Evolutionary conservation across 345 rosid genomes (phyloP), one percentile per base, ranked within the genome.

Genomic region (Brassica rapa): DNA sequence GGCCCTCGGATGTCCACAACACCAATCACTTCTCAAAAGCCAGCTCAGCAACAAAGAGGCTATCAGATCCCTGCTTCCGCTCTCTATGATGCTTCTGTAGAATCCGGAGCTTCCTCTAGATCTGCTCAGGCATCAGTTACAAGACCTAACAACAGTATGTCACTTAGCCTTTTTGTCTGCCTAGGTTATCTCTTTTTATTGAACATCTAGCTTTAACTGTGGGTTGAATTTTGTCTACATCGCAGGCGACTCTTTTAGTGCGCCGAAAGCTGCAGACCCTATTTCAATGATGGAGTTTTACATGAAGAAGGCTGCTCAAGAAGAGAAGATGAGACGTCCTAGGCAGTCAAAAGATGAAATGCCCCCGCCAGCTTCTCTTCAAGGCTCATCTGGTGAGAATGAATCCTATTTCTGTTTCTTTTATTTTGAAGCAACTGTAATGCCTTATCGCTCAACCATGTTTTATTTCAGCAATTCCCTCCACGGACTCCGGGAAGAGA

Each of bases 261-360:
- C 77, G 4, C 71, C 81, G 15, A 30, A 74, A 43, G 82, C 83
- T 83, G 68, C 97, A 49, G 99, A 96, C 85, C 96, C 99, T 77
- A 77, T 96, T 61, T 94, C 96, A 62, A 96, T 91, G 97, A 93
- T 96, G 99, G 99, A 96, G 83, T 96, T 88, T 77, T 96, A 91
- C 87, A 77, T 90, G 97, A 96, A 96, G 85, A 96, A 87, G 85
- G 98, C 99, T 76, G 97, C 99, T 55, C 90, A 83, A 73, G 99
- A 96, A 86, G 99, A 93, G 86, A 91, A 72, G 76, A 89, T 81
- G 92, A 89, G 90, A 82, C 95, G 86, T 82, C 98, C 98, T 74
- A 96, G 85, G 82, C 91, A 87, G 77, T 93, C 97, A n/a, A 96
- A 96, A 78, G 98, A 93, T 83, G 99, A 96, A 78, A 93, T 96